Base-by-base conservation (phyloP, 257 asterid genomes). In the Solanum commersonii region DNA sequence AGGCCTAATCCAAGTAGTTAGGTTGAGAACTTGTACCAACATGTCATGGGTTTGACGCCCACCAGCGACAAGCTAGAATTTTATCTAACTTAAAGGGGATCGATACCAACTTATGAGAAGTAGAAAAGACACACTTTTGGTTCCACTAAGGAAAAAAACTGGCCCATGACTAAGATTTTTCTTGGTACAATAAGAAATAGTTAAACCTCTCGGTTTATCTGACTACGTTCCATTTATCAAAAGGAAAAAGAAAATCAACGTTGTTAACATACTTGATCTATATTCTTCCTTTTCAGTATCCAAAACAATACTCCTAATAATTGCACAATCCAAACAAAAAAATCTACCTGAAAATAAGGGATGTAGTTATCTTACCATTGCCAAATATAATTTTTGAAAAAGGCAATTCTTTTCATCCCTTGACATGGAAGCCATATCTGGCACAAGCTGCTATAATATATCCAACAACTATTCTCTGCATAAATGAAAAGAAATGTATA, bases 401-500 rank as follows among this genome's bases (percentile, higher is more conserved):
- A 76, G 88, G 90, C 89, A 78, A 89, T 92, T 68, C 87, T 88
- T 86, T 92, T 92, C 87, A 90, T 86, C 89, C 90, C 91, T 85
- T 87, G 93, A 89, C 94, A 84, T 52, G 96, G 95, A 90, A 95
- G 93, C 99, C 99, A 94, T 91, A 95, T 92, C 91, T 95, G 97
- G 88, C 96, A 95, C 92, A 85, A 83, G 98, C 97, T 3, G 96
- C 95, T 70, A 88, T 94, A 85, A 91, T 83, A 90, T 94, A 94
- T 92, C 96, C 97, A 88, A 95, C 86, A 87, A 98, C 95, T 92
- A 96, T 94, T 92, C 98, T 95, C 97, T 96, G 91, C 37, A 88
- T 63, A 35, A 86, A 77, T 37, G 87, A 60, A n/a, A 70, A 37
- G 37, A 65, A 84, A 37, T 33, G 38, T 85, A 65, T 37, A 23